Percentiles rank a stretch among this genome's conserved stretches.
Conservation (phyloP, 2,329 filamentous ascomycete species). For the Cladosporium velox region DNA sequence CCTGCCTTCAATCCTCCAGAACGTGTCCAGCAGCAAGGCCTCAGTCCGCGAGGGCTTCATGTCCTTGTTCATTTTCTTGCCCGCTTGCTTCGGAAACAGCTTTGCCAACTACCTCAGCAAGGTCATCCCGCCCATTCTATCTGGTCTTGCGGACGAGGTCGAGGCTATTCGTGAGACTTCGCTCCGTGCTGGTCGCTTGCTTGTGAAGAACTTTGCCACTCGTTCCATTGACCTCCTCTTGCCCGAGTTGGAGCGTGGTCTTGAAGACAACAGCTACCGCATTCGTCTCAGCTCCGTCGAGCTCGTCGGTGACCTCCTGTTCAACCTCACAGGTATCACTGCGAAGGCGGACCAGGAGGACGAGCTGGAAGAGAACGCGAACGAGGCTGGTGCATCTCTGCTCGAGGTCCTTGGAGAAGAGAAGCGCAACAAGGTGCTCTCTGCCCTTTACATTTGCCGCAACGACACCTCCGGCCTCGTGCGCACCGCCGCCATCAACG, state of each 20-base stretch:
- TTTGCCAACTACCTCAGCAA: slow-evolving; percentile 93
- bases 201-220: slow-evolving; percentile 98
- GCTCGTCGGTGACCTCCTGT: slow-evolving; percentile 91
- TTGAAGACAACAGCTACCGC: slow-evolving; percentile 96
- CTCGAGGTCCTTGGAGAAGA: slow-evolving; percentile 93
- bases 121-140: slow-evolving; percentile 93
- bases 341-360: slow-evolving; percentile 75
- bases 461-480: slow-evolving; percentile 94
- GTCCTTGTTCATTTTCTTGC: slow-evolving; percentile 98
- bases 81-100: slow-evolving; percentile 97
- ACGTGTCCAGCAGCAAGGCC: slow-evolving; percentile 86
- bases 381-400: slow-evolving; percentile 88
- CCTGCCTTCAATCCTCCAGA: slow-evolving; percentile 91
- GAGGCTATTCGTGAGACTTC: slow-evolving; percentile 98
- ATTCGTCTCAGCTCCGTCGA: slow-evolving; percentile 98
- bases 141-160: slow-evolving; percentile 91
- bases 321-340: slow-evolving; percentile 94
- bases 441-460: slow-evolving; percentile 95
- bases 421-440: slow-evolving; percentile 94
- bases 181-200: slow-evolving; percentile 83
- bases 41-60: slow-evolving; percentile 97
- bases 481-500: slow-evolving; percentile 81
- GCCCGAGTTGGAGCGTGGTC: slow-evolving; percentile 90
- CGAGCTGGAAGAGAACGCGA: slow-evolving; percentile 76
- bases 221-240: slow-evolving; percentile 91